These are phyloP conservation scores for Backusella circina DNA, from an alignment of 192 early-diverging fungal genomes.

Conservation along the genomic window DNA sequence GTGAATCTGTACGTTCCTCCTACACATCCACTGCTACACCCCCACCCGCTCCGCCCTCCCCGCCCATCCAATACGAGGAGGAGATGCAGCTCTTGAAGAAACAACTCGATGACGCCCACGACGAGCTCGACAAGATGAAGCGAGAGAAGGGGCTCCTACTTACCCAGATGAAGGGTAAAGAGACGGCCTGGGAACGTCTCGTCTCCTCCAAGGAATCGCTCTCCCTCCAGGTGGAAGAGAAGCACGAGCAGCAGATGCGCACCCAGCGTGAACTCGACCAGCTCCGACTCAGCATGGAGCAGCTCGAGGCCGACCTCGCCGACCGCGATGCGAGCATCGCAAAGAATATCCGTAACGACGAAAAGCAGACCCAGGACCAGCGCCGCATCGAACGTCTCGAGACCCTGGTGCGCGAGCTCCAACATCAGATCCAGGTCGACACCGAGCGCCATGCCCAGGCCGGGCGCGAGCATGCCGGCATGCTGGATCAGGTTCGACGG, in stretches of 20 bases:
- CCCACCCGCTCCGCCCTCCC: neutral
- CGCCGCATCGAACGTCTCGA: constrained; percentile 18
- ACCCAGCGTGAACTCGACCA: neutral
- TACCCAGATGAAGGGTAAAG: constrained; percentile 15
- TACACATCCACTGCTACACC: neutral
- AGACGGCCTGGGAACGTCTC: constrained; percentile 19
- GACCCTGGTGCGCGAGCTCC: constrained; percentile 1
- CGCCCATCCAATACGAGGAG: constrained; percentile 4
- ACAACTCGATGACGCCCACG: neutral
- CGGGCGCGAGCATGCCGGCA: constrained; percentile 11
- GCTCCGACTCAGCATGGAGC: neutral
- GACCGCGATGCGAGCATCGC: constrained; percentile 8
- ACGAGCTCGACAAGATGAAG: constrained; percentile 14
- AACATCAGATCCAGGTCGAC: neutral
- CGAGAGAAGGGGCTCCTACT: neutral
- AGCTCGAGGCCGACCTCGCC: neutral
- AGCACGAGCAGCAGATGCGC: neutral
- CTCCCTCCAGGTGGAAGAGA: constrained; percentile 11
- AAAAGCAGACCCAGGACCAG: constrained; percentile 1
- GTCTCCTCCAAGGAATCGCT: constrained; percentile 22
- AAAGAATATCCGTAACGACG: constrained; percentile 2
- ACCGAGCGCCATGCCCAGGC: neutral
- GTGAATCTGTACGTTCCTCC: neutral
- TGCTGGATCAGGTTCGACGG: constrained; percentile 24
- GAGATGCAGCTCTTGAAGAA: neutral